Base-by-base conservation (phyloP, 345 rosid species). In the Viola odorata region DNA sequence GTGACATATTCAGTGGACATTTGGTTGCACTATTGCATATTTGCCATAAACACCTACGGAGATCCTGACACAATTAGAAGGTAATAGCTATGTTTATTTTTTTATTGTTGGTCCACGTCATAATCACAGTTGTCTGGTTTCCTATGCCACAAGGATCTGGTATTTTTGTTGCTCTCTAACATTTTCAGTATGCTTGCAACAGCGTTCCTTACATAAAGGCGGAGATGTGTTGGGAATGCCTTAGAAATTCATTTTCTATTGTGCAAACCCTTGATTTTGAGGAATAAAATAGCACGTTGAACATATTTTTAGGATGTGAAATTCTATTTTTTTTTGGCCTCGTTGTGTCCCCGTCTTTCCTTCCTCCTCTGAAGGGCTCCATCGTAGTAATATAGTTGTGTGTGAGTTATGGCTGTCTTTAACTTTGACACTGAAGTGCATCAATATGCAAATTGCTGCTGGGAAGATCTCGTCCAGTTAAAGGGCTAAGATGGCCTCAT, bases 1-100 rank as follows among this genome's bases (percentile, higher is more conserved):
- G 97, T 95, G 72, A 90, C 99, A 7, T 95, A 88, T 74, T 95
- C 99, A 38, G 99, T 95, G 70, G 99, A 95, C 73, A 91, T 95
- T 48, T 91, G 99, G 97, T 75, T 91, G 78, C 89, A 86, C 67
- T 91, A 91, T 68, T 88, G 99, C 66, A 72, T 75, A 66, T 95
- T 91, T 75, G 79, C 92, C 67, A 85, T 81, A 52, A 82, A 72
- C 77, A 88, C 88, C 12, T 90, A 94, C 69, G 97, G 88, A 70
- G 99, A 94, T 78, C 92, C 95, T 10, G 99, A 94, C 5, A 86
- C 91, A 3, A 85, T 95, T 57, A 73, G 95, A 86, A 91, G 99
- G 99, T 95, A 88, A 70, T 72, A 44, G 45, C 37, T 75, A n/a
- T 70, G 66, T 41, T 53, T 39, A 7, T 45, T 16, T 51, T 13